Percentiles rank a stretch among this genome's conserved stretches.
Evolutionary conservation across 805 yeast species (phyloP).

Genomic region (Saturnispora halmiae): DNA sequence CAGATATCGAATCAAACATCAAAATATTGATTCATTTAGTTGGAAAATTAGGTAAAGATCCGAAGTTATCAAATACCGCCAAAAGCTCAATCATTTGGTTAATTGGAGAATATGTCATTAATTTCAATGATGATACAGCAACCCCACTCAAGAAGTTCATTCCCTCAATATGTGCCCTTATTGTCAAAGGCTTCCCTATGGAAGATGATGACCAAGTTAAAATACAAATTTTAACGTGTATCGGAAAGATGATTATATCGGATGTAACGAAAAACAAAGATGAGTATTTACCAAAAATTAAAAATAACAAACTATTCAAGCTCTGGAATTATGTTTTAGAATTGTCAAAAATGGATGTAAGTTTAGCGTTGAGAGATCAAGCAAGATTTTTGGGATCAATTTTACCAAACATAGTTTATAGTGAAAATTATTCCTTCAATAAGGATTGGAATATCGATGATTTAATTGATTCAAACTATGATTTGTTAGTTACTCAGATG

Average conservation of each 20-base stretch:
- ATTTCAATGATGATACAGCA: constrained; percentile 3
- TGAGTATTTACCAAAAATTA: constrained; percentile 26
- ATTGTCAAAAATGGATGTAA: constrained; percentile 62
- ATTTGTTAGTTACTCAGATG: constrained; percentile 10
- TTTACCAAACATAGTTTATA: constrained; percentile 35
- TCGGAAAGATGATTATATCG: constrained; percentile 61
- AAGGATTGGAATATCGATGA: constrained; percentile 15
- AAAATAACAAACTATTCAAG: constrained; percentile 31
- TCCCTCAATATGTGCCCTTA: constrained; percentile 64
- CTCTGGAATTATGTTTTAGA: constrained; percentile 56
- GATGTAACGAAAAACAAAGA: constrained; percentile 34
- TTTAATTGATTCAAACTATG: constrained; percentile 13
- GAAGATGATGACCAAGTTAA: constrained; percentile 49
- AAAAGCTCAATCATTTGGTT: constrained; percentile 85
- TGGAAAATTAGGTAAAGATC: constrained; percentile 20
- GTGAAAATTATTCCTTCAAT: constrained; percentile 12
- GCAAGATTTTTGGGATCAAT: constrained; percentile 66
- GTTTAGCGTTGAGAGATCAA: constrained; percentile 74
- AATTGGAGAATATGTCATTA: constrained; percentile 65
- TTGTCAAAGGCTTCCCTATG: constrained; percentile 43
- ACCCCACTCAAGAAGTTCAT: constrained; percentile 28
- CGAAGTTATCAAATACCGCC: constrained; percentile 33
- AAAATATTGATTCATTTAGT: constrained; percentile 45
- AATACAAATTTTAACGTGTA: constrained; percentile 58
- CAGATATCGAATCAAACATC: constrained; percentile 43